These are phyloP conservation scores for Coemansia sp. DNA, from an alignment of 192 early-diverging fungal species.

Conservation along the genomic window DNA sequence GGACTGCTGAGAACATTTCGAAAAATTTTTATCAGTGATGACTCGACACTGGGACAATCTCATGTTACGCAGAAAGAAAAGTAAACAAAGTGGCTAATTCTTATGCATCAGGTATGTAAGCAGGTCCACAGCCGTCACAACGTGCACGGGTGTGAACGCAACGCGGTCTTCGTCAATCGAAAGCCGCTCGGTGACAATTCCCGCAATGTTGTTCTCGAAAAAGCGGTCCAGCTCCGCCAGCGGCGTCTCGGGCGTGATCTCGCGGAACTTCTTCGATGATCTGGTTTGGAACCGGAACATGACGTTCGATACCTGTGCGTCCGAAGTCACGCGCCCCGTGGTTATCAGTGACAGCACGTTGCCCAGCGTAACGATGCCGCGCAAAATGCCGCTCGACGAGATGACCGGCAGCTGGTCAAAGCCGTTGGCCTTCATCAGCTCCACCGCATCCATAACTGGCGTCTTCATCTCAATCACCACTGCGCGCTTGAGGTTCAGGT, in stretches of 20 bases:
- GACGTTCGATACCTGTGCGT: constrained; percentile 65
- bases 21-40: not conserved
- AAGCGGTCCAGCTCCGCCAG: constrained; percentile 82
- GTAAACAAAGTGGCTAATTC: constrained; percentile 12
- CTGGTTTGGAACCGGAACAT: constrained; percentile 80
- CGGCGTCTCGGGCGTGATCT: constrained; percentile 84
- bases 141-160: constrained; percentile 64
- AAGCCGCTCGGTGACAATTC: constrained; percentile 81
- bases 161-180: constrained; percentile 58
- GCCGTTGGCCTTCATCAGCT: constrained; percentile 82
- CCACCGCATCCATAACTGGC: constrained; percentile 75
- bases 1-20: too few relatives aligned
- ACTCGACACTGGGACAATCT: not conserved
- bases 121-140: constrained; percentile 96
- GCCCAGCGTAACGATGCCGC: constrained; percentile 87
- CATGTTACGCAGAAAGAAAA: not conserved
- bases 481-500: constrained; percentile 80
- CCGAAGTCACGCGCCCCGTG: constrained; percentile 64
- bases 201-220: constrained; percentile 90
- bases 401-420: constrained; percentile 97
- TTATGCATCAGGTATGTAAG: constrained; percentile 74
- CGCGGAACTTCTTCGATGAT: constrained; percentile 71
- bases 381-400: constrained; percentile 60
- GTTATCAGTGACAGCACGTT: constrained; percentile 82
- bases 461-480: constrained; percentile 81